phyloP scores from a whole-genome alignment of 1,139 yeast species.

The Suhomyces coccinellae region DNA sequence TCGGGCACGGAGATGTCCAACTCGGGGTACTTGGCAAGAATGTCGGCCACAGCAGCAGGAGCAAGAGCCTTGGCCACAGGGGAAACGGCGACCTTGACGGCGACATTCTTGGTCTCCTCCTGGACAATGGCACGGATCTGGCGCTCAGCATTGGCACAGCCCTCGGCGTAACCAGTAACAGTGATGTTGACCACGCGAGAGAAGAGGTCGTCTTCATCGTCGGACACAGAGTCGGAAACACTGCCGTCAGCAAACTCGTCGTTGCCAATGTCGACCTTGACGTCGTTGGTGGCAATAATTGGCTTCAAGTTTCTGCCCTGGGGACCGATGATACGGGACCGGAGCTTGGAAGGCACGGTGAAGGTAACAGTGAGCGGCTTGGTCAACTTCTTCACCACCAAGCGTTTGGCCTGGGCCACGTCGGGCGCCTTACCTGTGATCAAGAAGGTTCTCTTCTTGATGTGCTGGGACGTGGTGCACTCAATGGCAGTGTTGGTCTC shows the following conservation, averaged over 20 bases:
- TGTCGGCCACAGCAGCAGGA: conserved; percentile 25
- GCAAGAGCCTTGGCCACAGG: conserved; percentile 55
- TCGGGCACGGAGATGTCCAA: conserved; percentile 40
- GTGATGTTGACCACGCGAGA: conserved; percentile 60
- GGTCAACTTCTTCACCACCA: conserved; percentile 73
- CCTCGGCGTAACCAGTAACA: conserved; percentile 84
- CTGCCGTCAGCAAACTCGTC: conserved; percentile 28
- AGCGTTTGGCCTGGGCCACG: conserved; percentile 73
- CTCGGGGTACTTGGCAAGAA: conserved; percentile 23
- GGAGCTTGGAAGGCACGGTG: conserved; percentile 72
- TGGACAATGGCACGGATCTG: conserved; percentile 73
- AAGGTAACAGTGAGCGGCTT: conserved; percentile 66
- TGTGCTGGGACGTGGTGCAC: conserved; percentile 75
- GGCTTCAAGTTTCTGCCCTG: conserved; percentile 84
- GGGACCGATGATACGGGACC: conserved; percentile 85
- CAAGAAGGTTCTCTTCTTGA: conserved; percentile 82
- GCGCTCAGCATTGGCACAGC: conserved; percentile 71
- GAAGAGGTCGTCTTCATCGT: conserved; percentile 46
- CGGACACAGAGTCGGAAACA: conserved; percentile 14
- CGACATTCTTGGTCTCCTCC: conserved; percentile 65
- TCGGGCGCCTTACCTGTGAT: conserved; percentile 73
- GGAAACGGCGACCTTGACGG: conserved; percentile 50
- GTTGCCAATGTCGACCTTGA: conserved; percentile 72
- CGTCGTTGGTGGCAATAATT: conserved; percentile 69
- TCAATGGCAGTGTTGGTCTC: conserved; percentile 71